Evolutionary conservation across 768 basidiomycete species (phyloP).

Genomic region (Rossbeevera mucosa): DNA sequence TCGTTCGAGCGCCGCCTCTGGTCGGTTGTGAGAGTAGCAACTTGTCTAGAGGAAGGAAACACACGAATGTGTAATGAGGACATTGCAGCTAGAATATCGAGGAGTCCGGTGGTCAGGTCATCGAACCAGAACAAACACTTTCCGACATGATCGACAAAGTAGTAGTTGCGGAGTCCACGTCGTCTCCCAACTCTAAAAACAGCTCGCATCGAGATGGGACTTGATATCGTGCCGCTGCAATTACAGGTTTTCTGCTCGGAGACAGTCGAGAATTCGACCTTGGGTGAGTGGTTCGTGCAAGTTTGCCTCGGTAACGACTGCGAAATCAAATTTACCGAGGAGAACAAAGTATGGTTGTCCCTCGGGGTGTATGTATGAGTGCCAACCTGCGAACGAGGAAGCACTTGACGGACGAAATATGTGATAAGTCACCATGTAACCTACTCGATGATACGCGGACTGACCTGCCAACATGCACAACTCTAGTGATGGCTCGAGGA

Average conservation of each 20-base stretch:
- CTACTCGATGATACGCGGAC: background rate
- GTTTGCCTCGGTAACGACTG: conserved; percentile 53
- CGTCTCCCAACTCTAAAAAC: conserved; percentile 42
- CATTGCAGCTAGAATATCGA: conserved; percentile 42
- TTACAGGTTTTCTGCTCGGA: conserved; percentile 30
- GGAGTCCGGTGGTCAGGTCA: conserved; percentile 36
- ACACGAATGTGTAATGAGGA: conserved; percentile 52
- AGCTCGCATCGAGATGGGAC: conserved; percentile 43
- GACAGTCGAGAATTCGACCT: conserved; percentile 36
- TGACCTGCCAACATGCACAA: conserved; percentile 1
- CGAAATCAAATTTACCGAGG: conserved; percentile 19
- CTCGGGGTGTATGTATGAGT: conserved; percentile 50
- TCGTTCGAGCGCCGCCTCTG: conserved; percentile 44
- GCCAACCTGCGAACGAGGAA: conserved; percentile 34
- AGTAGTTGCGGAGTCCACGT: conserved; percentile 46
- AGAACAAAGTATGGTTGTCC: conserved; percentile 52
- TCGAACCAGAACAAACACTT: conserved; percentile 56
- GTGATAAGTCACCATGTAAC: background rate
- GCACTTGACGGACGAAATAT: background rate
- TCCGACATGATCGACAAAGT: conserved; percentile 48
- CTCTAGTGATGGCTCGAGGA: conserved; percentile 2
- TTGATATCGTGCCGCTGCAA: conserved; percentile 29
- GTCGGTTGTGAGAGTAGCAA: conserved; percentile 4
- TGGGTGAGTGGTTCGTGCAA: conserved; percentile 37
- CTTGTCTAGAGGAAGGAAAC: conserved; percentile 16